Percentiles rank a stretch among this genome's conserved stretches.
Conservation (phyloP, 441 rosid species). For the Manihot esculenta region DNA sequence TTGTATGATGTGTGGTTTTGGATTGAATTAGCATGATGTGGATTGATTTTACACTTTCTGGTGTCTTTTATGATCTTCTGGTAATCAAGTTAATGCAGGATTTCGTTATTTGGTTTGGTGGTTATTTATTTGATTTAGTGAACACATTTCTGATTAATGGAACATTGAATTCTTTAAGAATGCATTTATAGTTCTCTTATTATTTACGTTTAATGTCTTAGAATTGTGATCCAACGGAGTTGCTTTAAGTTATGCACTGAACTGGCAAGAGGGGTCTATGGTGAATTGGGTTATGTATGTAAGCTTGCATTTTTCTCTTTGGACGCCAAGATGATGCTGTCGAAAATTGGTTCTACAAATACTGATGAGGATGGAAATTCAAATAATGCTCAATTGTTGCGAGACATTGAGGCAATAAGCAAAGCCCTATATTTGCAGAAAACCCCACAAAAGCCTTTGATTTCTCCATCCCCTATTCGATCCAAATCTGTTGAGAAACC, state of each 20-base stretch:
- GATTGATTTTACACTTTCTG: background rate
- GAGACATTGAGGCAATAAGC: conserved; percentile 75
- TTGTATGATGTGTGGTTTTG: too few relatives aligned
- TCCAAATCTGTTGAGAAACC: conserved; percentile 50
- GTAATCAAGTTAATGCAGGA: background rate
- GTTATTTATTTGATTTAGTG: background rate
- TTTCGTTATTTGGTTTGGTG: background rate
- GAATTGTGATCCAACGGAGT: background rate
- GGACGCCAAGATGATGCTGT: conserved; percentile 34
- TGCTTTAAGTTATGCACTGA: conserved; percentile 9
- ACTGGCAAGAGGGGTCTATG: conserved; percentile 9
- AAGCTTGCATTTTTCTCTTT: conserved; percentile 15
- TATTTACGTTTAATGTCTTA: background rate
- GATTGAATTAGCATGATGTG: background rate
- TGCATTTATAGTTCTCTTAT: background rate
- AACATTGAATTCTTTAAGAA: background rate
- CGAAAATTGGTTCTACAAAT: conserved; percentile 32
- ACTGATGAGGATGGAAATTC: conserved; percentile 33
- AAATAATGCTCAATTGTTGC: conserved; percentile 51
- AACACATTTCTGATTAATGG: background rate
- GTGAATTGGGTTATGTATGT: conserved; percentile 17
- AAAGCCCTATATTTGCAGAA: conserved; percentile 60
- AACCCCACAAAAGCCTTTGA: conserved; percentile 37
- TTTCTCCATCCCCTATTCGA: conserved; percentile 37
- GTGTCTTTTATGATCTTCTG: background rate